Base-by-base conservation (phyloP, 768 basidiomycete species). In the Xanthoconium stramineum region DNA sequence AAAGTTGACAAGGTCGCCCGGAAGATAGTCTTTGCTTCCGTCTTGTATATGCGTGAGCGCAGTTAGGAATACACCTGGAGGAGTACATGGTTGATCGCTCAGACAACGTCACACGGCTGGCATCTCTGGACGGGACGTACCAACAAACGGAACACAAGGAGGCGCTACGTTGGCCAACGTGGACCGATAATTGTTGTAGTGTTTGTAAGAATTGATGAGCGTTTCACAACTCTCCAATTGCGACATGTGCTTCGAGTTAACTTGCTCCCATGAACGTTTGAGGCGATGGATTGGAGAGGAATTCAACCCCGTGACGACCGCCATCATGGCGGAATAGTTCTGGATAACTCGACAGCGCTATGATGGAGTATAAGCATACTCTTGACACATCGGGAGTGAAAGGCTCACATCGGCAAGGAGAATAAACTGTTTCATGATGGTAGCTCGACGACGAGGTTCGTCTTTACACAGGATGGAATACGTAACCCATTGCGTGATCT, bases 71-170 rank as follows among this genome's bases (percentile, higher is more conserved):
- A 84, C 80, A 24, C 83, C 83, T 83, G n/a, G 1, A 32, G 1
- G 10, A 9, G 11, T 33, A 33, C 5, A 42, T 0, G 24, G 24
- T 24, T 24, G 12, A 32, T 8, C 7, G 24, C n/a, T 68, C 35
- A 65, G 60, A 50, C n/a, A 20, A 17, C 52, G 13, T 13, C n/a
- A 15, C 12, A 11, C 7, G 10, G 1, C 6, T 53, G 10, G 12
- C 17, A 29, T 14, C 8, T 24, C 4, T 24, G 14, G 15, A 8
- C 1, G 32, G 12, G 30, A 64, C 80, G 32, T 63, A 86, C 86
- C 86, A 15, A 88, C 75, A 72, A 88, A 88, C 4, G 86, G 86
- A 10, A 88, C 82, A 53, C 85, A 86, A 39, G 86, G 87, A 11
- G 85, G 83, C 19, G 78, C 75, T 19, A 84, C 78, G 17, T 71